These are phyloP conservation scores for Cyclocybe aegerita DNA, from an alignment of 768 basidiomycete genomes.

Conservation along the genomic window DNA sequence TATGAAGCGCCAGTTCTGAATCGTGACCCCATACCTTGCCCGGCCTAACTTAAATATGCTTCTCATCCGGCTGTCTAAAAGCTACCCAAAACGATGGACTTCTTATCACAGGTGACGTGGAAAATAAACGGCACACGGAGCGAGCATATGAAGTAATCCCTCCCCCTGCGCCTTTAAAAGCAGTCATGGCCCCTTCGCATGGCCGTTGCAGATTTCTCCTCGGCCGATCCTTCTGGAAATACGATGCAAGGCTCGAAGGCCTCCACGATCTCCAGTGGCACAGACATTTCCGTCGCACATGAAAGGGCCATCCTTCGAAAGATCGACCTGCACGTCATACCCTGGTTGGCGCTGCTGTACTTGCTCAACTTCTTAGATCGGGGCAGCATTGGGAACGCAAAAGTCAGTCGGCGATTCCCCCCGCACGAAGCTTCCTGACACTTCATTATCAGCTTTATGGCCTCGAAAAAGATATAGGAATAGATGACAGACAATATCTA, in stretches of 20 bases:
- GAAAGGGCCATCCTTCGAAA: slow-evolving; percentile 56
- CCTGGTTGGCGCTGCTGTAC: slow-evolving; percentile 75
- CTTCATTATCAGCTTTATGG: slow-evolving; percentile 48
- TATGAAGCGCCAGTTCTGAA: background rate
- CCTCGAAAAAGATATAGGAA: slow-evolving; percentile 54
- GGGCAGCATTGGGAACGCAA: slow-evolving; percentile 73
- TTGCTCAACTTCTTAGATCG: slow-evolving; percentile 70
- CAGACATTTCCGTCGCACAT: slow-evolving; percentile 31
- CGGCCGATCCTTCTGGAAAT: background rate
- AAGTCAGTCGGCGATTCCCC: slow-evolving; percentile 36
- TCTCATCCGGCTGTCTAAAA: slow-evolving; percentile 15
- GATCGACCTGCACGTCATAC: slow-evolving; percentile 68
- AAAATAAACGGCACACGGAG: slow-evolving; percentile 14
- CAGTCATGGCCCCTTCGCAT: background rate
- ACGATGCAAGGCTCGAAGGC: background rate
- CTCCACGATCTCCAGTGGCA: slow-evolving; percentile 1
- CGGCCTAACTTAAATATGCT: slow-evolving; percentile 15
- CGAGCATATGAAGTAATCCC: slow-evolving; percentile 21
- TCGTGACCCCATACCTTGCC: background rate
- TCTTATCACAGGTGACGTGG: slow-evolving; percentile 19
- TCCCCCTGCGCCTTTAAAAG: background rate
- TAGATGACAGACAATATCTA: slow-evolving; percentile 65
- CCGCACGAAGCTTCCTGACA: background rate
- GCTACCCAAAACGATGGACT: slow-evolving; percentile 11
- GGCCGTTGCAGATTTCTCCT: slow-evolving; percentile 4